Evolutionary conservation across 1,139 yeast species (phyloP), one percentile per base, ranked within the genome.

Genomic region (Taphrina betulina): DNA sequence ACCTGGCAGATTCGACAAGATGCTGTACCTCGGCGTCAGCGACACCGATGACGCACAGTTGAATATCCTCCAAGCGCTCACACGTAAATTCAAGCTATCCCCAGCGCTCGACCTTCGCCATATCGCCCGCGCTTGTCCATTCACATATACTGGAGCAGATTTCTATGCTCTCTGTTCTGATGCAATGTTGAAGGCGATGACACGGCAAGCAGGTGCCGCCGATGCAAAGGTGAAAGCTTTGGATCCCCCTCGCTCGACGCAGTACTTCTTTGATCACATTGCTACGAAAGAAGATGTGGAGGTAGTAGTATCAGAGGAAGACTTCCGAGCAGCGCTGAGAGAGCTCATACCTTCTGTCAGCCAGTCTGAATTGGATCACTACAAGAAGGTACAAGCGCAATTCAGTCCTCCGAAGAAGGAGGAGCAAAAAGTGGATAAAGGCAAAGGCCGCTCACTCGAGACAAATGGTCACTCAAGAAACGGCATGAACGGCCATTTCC

Each of bases 141-240:
- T 83, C 67, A 89, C 89, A 12, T 90, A 82, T 66, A 90, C 98
- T 0, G 98, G 98, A 63, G 98, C 98, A 3, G 98, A 92, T 69
- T 90, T 92, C 70, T 92, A 92, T 69, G 98, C 98, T 0, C 74
- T 90, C 62, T 88, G 96, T 67, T 84, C 95, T 0, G 97, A 92
- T 69, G 86, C 96, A 0, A 87, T 90, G 94, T 75, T 89, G 64
- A 88, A 87, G 69, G 96, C 97, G 5, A 90, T 92, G 96, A 85
- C 92, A 0, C 74, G 96, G 64, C 82, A 84, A 0, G 96, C 97
- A 0, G 76, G 76, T 20, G 80, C 77, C 37, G 90, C 85, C 10
- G 97, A 92, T 65, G 67, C 63, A 2, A 85, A 84, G 67, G 78
- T 89, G 53, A 72, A 73, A 46, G 61, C 64, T 16, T 81, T 76